Conservation (phyloP, 129 eudicot species). For the Lactuca sativa region DNA sequence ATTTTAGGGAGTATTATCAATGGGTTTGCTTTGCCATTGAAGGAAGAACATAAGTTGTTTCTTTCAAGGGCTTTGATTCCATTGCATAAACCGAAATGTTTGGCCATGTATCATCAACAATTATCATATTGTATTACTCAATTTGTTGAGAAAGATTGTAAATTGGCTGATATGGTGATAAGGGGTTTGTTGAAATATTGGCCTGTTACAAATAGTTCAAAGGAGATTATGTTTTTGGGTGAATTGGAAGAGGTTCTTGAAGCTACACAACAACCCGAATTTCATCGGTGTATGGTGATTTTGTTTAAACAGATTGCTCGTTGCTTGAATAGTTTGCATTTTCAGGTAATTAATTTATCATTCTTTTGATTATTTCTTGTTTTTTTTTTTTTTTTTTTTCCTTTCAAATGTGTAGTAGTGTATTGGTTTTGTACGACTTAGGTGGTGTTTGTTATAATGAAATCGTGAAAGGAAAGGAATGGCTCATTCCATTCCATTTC, state of each 20-base stretch:
- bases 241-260: constrained; percentile 88
- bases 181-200: constrained; percentile 80
- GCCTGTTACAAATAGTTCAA: constrained; percentile 83
- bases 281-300: constrained; percentile 82
- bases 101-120: constrained; percentile 83
- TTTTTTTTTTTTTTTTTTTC: not conserved
- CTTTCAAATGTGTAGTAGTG: not conserved
- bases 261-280: constrained; percentile 72
- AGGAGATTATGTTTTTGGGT: constrained; percentile 78
- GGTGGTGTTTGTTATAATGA: too few relatives aligned
- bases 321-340: constrained; percentile 76
- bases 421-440: too few relatives aligned
- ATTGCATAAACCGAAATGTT: constrained; percentile 72
- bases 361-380: constrained; percentile 7
- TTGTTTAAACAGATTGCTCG: constrained; percentile 69
- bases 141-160: constrained; percentile 81
- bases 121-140: constrained; percentile 72
- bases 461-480: too few relatives aligned
- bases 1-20: constrained; percentile 78
- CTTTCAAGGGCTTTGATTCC: constrained; percentile 71
- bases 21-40: constrained; percentile 82
- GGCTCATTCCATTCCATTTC: too few relatives aligned
- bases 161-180: constrained; percentile 77
- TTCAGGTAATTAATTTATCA: constrained; percentile 54
- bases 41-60: constrained; percentile 85